Base-by-base conservation (phyloP, 306 rosid species). In the Citrullus amarus region DNA sequence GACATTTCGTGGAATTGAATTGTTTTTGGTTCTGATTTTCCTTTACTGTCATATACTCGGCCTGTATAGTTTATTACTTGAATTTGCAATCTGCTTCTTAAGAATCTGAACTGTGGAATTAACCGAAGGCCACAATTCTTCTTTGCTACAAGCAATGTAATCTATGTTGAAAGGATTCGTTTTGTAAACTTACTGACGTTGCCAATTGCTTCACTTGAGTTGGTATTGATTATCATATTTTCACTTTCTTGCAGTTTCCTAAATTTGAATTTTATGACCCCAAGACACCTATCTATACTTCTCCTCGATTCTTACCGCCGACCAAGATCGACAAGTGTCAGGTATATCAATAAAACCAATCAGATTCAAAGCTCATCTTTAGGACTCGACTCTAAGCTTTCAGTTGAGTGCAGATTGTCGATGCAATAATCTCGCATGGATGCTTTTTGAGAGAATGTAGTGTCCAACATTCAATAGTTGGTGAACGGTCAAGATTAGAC, bases 241-340 rank as follows among this genome's bases (percentile, higher is more conserved):
- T 61, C 14, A 44, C 80, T 30, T 78, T 66, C 80, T 77, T 79
- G 80, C 90, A 92, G 98, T 68, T 62, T 34, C 92, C 96, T 2
- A 87, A 79, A 84, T 94, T 92, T 76, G 81, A 92, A 79, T 94
- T 94, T 75, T 94, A 94, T 78, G 96, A 94, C 78, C 93, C 96
- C 14, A 90, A 88, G 86, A 92, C 95, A 22, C 97, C 98, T 8
- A 82, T 94, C 78, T 94, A 77, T 87, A 92, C 98, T 25, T 94
- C 96, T 83, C 98, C 97, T 46, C 79, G 92, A 74, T 94, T 94
- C 90, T 87, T 94, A 46, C 98, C 98, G 30, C 98, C 98, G 77
- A 90, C 98, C 18, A 94, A 94, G 95, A 90, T 94, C 2, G 98
- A 94, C 34, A 86, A 84, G 17, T 89, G 91, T 83, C 87, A 82